Evolutionary conservation across 768 basidiomycete genomes (phyloP).

Genomic region (Naganishia vishniacii): DNA sequence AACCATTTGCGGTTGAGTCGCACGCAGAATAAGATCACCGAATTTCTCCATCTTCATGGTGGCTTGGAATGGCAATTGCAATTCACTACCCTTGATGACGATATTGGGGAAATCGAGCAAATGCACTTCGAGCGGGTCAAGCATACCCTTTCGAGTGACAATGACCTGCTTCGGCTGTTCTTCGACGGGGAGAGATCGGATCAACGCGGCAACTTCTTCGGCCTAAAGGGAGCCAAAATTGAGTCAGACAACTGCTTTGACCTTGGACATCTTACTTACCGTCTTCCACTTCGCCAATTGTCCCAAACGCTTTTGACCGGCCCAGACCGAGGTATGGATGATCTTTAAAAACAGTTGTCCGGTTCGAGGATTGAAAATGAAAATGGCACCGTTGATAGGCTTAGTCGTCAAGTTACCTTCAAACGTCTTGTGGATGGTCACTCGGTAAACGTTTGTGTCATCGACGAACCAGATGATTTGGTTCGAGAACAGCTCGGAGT

Average conservation of each 20-base stretch:
- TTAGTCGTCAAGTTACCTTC: constrained; percentile 99
- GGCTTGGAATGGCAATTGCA: constrained; percentile 98
- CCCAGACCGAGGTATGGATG: constrained; percentile 99
- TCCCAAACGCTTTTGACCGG: constrained; percentile 98
- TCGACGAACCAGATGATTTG: constrained; percentile 99
- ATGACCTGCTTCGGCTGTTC: constrained; percentile 99
- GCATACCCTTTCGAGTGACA: constrained; percentile 99
- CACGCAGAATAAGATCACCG: constrained; percentile 91
- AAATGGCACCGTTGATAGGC: constrained; percentile 64
- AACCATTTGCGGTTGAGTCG: constrained; percentile 98
- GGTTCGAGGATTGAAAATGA: constrained; percentile 95
- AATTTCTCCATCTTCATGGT: constrained; percentile 99
- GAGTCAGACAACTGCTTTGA: background rate
- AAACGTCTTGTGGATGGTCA: constrained; percentile 86
- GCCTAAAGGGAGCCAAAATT: constrained; percentile 57
- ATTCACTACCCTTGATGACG: constrained; percentile 97
- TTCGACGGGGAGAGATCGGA: constrained; percentile 97
- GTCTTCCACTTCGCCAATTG: constrained; percentile 97
- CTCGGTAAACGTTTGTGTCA: constrained; percentile 98
- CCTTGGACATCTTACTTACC: too few species aligned
- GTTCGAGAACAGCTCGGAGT: constrained; percentile 93
- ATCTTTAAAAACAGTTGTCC: constrained; percentile 98
- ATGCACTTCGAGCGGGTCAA: constrained; percentile 87
- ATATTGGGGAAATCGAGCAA: constrained; percentile 99
- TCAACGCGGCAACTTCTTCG: constrained; percentile 97